Conservation (phyloP, 2,329 filamentous ascomycete species). For the Diaporthe vexans region DNA sequence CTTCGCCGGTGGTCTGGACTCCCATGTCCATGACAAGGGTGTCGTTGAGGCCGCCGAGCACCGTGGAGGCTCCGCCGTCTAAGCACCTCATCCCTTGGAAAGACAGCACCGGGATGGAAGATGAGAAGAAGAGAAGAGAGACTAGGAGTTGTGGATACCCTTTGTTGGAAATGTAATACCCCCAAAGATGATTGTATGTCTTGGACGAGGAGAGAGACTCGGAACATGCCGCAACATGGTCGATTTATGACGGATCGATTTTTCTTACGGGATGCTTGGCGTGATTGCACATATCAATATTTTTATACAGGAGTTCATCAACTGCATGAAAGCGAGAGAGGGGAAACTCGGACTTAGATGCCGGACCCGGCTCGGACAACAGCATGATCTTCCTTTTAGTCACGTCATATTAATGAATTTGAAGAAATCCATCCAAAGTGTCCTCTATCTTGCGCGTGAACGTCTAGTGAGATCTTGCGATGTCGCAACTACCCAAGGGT, state of each 20-base stretch:
- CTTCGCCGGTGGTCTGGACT: slow-evolving; percentile 64
- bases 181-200: not conserved
- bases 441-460: not conserved
- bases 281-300: slow-evolving; percentile 25
- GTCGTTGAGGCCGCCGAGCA: slow-evolving; percentile 49
- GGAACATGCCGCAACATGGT: slow-evolving; percentile 14
- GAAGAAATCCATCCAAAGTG: not conserved
- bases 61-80: slow-evolving; percentile 49
- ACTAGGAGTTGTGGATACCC: slow-evolving; percentile 30
- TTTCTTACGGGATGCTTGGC: slow-evolving; percentile 1
- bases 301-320: slow-evolving; percentile 3
- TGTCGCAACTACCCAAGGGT: too few relatives aligned
- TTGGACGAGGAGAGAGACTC: not conserved
- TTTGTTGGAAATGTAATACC: slow-evolving; percentile 28
- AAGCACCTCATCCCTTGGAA: slow-evolving; percentile 39
- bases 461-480: too few relatives aligned
- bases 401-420: slow-evolving; percentile 16
- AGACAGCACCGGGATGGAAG: not conserved
- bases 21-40: slow-evolving; percentile 51
- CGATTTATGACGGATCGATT: slow-evolving; percentile 28
- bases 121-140: not conserved
- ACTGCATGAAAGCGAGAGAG: slow-evolving; percentile 6
- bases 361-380: slow-evolving; percentile 14
- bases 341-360: slow-evolving; percentile 9
- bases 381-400: slow-evolving; percentile 19